phyloP scores from a whole-genome alignment of 352 stramenopile species.

The Poterioochromonas sp. region DNA sequence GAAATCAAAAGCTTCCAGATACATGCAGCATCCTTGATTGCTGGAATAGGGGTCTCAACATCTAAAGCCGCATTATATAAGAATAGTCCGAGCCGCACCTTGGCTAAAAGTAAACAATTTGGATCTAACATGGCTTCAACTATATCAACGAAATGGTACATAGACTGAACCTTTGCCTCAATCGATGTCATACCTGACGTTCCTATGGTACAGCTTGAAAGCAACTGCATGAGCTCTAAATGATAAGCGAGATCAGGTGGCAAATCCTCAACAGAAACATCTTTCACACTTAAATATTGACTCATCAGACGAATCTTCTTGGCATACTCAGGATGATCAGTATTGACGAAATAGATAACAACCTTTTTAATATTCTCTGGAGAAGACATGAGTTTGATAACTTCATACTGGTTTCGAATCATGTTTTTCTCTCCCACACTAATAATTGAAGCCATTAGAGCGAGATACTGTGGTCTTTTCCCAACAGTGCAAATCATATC shows the following conservation, averaged over 20 bases:
- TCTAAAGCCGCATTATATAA: constrained; percentile 41
- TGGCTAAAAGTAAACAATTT: constrained; percentile 33
- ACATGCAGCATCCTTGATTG: constrained; percentile 23
- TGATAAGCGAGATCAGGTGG: constrained; percentile 39
- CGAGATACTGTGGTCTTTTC: constrained; percentile 20
- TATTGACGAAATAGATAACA: constrained; percentile 13
- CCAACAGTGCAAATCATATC: constrained; percentile 35
- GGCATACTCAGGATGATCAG: constrained; percentile 31
- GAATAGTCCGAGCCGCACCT: constrained; percentile 30
- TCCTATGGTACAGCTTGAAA: constrained; percentile 39
- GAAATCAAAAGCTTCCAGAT: constrained; percentile 38
- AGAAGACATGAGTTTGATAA: constrained; percentile 35
- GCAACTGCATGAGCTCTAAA: constrained; percentile 36
- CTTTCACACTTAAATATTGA: background rate
- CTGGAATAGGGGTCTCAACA: constrained; percentile 41
- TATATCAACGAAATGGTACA: constrained; percentile 38
- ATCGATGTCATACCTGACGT: constrained; percentile 44
- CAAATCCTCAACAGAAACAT: constrained; percentile 21
- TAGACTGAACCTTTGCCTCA: constrained; percentile 43
- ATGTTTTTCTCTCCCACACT: constrained; percentile 27
- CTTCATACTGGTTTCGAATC: constrained; percentile 40
- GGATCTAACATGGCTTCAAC: constrained; percentile 40
- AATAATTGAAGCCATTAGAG: constrained; percentile 38
- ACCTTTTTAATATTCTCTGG: constrained; percentile 34
- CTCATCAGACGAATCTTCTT: constrained; percentile 24